phyloP scores from a whole-genome alignment of 768 basidiomycete genomes.

The Auriscalpium microsporum region DNA sequence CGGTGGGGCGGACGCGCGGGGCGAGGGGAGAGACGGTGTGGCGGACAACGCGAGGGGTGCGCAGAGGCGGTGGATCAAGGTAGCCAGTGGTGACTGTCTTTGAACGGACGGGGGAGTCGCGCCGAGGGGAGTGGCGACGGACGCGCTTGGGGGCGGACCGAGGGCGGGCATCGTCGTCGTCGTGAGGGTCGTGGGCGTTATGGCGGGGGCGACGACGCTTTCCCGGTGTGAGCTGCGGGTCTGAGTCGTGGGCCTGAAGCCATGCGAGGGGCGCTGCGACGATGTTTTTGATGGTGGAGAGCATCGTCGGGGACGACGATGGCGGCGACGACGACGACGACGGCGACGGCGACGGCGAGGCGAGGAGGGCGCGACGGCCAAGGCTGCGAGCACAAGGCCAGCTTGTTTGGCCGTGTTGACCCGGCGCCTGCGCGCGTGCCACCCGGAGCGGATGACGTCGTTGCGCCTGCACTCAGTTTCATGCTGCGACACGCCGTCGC shows the following conservation, averaged over 20 bases:
- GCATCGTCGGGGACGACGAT: conserved; percentile 21
- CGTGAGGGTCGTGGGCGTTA: conserved; percentile 2
- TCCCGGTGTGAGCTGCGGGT: conserved; percentile 22
- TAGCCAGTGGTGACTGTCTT: conserved; percentile 1
- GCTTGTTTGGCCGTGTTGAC: conserved; percentile 25
- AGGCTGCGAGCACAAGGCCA: conserved; percentile 30
- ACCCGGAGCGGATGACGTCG: neutral
- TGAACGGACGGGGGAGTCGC: neutral
- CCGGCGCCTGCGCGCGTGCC: neutral
- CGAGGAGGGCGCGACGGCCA: conserved; percentile 8
- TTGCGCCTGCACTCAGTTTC: neutral
- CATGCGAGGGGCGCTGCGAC: conserved; percentile 26
- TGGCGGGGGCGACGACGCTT: conserved; percentile 22
- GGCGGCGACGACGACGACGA: conserved; percentile 12
- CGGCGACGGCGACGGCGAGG: conserved; percentile 8
- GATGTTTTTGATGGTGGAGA: conserved; percentile 28
- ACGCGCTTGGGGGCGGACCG: conserved; percentile 20
- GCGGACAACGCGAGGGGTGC: conserved; percentile 7
- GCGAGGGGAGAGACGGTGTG: conserved; percentile 11
- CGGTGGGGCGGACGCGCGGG: conserved; percentile 12
- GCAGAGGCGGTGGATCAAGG: conserved; percentile 9
- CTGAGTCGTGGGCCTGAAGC: conserved; percentile 17
- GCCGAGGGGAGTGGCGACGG: conserved; percentile 13
- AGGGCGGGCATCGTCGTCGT: conserved; percentile 9
- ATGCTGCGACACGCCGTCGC: too few relatives aligned